phyloP scores from a whole-genome alignment of 306 rosid species.

The Castanea mollissima region DNA sequence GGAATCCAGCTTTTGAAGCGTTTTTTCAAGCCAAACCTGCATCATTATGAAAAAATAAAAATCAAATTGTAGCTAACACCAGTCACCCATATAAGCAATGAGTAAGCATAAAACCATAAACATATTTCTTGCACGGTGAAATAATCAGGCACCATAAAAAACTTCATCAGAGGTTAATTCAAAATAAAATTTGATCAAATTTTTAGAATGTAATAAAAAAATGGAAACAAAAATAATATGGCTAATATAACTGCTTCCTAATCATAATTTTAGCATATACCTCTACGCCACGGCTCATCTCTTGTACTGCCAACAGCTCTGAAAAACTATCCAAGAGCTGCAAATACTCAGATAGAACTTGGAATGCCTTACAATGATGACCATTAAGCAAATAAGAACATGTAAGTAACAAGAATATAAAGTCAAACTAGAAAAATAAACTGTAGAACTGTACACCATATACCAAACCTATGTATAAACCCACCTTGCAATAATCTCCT shows the following conservation, averaged over 20 bases:
- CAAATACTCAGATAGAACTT: slow-evolving; percentile 90
- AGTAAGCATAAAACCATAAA: background rate
- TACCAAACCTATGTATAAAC: slow-evolving; percentile 28
- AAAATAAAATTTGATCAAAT: background rate
- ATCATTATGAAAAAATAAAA: slow-evolving; percentile 16
- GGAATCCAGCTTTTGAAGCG: slow-evolving; percentile 91
- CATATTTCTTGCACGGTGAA: background rate
- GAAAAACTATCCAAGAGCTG: slow-evolving; percentile 91
- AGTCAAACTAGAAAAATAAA: slow-evolving; percentile 11
- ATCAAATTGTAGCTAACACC: slow-evolving; percentile 7
- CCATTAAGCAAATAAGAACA: slow-evolving; percentile 20
- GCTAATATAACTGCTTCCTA: slow-evolving; percentile 1
- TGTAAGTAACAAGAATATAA: slow-evolving; percentile 17
- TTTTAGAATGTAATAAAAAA: background rate
- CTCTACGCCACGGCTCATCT: slow-evolving; percentile 94
- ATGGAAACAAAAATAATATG: slow-evolving; percentile 4
- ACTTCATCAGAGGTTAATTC: background rate
- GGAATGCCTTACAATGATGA: slow-evolving; percentile 75
- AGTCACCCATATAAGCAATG: slow-evolving; percentile 9
- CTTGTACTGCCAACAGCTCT: slow-evolving; percentile 85
- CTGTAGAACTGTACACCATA: background rate
- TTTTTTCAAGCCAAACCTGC: slow-evolving; percentile 92
- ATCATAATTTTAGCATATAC: slow-evolving; percentile 45
- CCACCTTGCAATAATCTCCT: slow-evolving; percentile 93
- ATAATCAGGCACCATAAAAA: slow-evolving; percentile 6